Percentiles rank a stretch among this genome's conserved stretches.
phyloP scores from a whole-genome alignment of 2,329 filamentous ascomycete species.

The Periconia sp. region DNA sequence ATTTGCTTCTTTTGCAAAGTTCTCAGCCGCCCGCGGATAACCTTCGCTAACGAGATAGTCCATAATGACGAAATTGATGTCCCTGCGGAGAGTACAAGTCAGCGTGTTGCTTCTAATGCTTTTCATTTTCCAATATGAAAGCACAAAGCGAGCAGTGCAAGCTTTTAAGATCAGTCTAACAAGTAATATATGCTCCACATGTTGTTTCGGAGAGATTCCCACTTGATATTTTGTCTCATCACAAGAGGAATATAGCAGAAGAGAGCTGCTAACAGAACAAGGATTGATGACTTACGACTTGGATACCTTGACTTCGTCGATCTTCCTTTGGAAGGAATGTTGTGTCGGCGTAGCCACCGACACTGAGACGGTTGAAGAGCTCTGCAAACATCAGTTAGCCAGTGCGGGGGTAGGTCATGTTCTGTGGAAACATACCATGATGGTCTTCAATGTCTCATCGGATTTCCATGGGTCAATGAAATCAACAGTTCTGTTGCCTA shows the following conservation, averaged over 20 bases:
- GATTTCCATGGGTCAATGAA: conserved; percentile 37
- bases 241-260: conserved; percentile 54
- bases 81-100: conserved; percentile 57
- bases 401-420: conserved; percentile 6
- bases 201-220: conserved; percentile 99
- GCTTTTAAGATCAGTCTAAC: conserved; percentile 64
- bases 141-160: conserved; percentile 15
- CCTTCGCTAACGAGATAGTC: conserved; percentile 97
- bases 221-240: conserved; percentile 80
- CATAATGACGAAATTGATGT: conserved; percentile 93
- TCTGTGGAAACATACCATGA: conserved; percentile 35
- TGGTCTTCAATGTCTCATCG: conserved; percentile 35
- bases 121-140: neutral
- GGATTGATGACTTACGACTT: conserved; percentile 71
- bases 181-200: conserved; percentile 91
- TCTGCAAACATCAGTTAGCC: conserved; percentile 36
- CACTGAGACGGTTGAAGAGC: conserved; percentile 71
- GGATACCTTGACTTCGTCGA: conserved; percentile 80
- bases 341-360: conserved; percentile 71
- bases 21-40: conserved; percentile 87
- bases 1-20: conserved; percentile 93
- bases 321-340: conserved; percentile 76
- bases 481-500: conserved; percentile 38
- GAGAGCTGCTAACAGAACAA: neutral
- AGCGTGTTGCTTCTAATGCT: conserved; percentile 13